phyloP scores from a whole-genome alignment of 176 grass and related monocot species.

The Avena sativa region DNA sequence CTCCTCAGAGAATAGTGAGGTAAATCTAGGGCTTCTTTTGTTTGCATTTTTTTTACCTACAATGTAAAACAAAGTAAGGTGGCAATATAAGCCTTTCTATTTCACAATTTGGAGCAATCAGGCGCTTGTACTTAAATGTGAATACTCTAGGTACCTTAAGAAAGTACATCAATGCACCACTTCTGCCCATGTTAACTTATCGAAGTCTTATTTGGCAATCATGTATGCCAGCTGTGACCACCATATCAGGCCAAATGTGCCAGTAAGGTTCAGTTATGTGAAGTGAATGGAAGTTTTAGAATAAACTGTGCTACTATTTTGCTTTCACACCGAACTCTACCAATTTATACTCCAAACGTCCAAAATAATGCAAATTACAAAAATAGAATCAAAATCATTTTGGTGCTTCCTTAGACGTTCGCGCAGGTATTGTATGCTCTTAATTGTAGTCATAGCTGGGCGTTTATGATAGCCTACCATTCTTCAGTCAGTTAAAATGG shows the following conservation, averaged over 20 bases:
- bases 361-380: neutral
- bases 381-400: neutral
- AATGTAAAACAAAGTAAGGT: neutral
- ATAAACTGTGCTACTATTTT: neutral
- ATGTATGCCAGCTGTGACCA: neutral
- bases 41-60: neutral
- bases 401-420: neutral
- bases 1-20: constrained; percentile 90
- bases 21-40: constrained; percentile 36
- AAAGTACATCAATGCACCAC: neutral
- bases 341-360: neutral
- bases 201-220: neutral
- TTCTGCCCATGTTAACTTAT: constrained; percentile 5
- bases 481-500: constrained; percentile 10
- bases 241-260: neutral
- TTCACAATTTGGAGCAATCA: constrained; percentile 3
- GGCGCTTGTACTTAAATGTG: neutral
- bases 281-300: constrained; percentile 1
- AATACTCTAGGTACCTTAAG: neutral
- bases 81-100: neutral
- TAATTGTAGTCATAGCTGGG: neutral
- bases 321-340: neutral
- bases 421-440: neutral
- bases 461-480: neutral
- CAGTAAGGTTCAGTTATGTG: neutral